phyloP scores from a whole-genome alignment of 371 early-diverging fungal species.

The Parasitella parasitica region DNA sequence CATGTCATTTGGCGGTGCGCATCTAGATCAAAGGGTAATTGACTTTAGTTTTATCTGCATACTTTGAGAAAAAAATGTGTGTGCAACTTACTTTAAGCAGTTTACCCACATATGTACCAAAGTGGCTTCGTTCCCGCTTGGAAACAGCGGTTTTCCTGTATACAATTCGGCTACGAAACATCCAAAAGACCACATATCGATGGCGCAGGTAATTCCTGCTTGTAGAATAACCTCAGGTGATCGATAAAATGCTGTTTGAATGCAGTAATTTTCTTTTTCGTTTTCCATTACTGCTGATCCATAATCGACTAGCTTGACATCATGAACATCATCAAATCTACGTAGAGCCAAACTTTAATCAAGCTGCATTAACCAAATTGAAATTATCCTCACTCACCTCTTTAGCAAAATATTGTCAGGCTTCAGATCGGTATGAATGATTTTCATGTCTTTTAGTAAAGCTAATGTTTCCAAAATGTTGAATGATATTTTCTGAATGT shows the following conservation, averaged over 20 bases:
- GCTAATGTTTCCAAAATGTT: slow-evolving; percentile 90
- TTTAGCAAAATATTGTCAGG: slow-evolving; percentile 94
- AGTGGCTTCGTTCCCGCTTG: slow-evolving; percentile 89
- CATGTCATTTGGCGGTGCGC: slow-evolving; percentile 16
- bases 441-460: slow-evolving; percentile 75
- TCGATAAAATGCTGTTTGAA: slow-evolving; percentile 97
- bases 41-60: not conserved
- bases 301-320: slow-evolving; percentile 97
- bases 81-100: slow-evolving; percentile 65
- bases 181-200: slow-evolving; percentile 99
- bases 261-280: slow-evolving; percentile 82
- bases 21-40: not conserved
- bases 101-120: slow-evolving; percentile 88
- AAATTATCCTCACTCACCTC: slow-evolving; percentile 62
- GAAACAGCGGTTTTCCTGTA: slow-evolving; percentile 89
- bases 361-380: no score
- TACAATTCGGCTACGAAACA: slow-evolving; percentile 98
- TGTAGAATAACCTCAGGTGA: slow-evolving; percentile 97
- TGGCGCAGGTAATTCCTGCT: slow-evolving; percentile 83
- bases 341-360: no score
- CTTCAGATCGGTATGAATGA: slow-evolving; percentile 98
- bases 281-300: slow-evolving; percentile 92
- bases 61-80: not conserved
- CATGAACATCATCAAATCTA: slow-evolving; percentile 68
- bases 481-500: slow-evolving; percentile 79